A percentile compares a stretch with the other conserved stretches of the same genome.
Conservation (phyloP, 208 protist genomes). For the Crithidia acanthocephali region DNA sequence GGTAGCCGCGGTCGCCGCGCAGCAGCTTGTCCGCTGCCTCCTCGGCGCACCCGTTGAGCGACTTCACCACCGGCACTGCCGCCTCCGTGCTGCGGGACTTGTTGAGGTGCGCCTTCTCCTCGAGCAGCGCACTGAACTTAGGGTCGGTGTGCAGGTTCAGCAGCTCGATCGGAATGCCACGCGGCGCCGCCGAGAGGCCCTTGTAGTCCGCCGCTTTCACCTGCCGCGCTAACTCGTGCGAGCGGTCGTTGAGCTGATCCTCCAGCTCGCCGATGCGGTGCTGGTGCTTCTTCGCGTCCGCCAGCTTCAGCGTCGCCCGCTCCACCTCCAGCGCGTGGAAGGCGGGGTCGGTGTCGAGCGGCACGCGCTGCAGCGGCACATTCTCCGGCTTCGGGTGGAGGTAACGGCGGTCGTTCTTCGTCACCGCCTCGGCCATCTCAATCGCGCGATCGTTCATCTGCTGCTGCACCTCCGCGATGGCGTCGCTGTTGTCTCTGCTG, state of each 20-base stretch:
- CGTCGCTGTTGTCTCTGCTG: neutral
- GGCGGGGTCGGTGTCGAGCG: constrained; percentile 58
- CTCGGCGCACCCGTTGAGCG: constrained; percentile 48
- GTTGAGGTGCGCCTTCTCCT: constrained; percentile 45
- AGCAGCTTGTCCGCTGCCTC: constrained; percentile 59
- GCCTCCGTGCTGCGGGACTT: constrained; percentile 27
- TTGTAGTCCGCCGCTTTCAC: constrained; percentile 60
- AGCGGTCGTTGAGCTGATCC: constrained; percentile 53
- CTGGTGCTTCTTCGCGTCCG: constrained; percentile 53
- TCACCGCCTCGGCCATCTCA: constrained; percentile 61
- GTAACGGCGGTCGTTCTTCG: constrained; percentile 69
- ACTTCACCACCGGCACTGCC: constrained; percentile 27
- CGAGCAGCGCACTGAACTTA: constrained; percentile 50
- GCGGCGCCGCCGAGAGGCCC: constrained; percentile 42
- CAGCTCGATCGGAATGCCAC: constrained; percentile 71
- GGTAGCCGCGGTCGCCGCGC: constrained; percentile 66
- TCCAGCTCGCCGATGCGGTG: constrained; percentile 61
- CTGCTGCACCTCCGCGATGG: constrained; percentile 48
- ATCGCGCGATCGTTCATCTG: constrained; percentile 66
- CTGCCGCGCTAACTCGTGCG: constrained; percentile 51
- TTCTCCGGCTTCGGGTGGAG: constrained; percentile 55
- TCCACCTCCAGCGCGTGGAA: constrained; percentile 69
- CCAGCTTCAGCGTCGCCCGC: constrained; percentile 60
- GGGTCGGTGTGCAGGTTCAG: constrained; percentile 64
- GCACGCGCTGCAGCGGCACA: constrained; percentile 57